phyloP scores from a whole-genome alignment of 1,284 basidiomycete genomes.

The Cryptococcus wingfieldii region DNA sequence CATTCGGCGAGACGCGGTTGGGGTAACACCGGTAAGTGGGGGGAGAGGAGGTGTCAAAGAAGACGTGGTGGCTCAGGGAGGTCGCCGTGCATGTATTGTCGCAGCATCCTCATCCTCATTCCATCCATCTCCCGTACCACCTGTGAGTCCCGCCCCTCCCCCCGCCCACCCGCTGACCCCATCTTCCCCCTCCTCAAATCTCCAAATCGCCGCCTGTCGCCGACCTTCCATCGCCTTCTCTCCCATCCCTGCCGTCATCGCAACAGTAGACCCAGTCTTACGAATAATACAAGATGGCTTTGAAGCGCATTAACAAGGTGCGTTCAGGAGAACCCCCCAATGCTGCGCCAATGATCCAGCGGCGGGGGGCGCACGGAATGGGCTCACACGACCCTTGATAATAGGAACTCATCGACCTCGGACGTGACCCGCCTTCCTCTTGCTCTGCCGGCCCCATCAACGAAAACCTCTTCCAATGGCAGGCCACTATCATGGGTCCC shows the following conservation, averaged over 20 bases:
- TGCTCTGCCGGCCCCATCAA: constrained; percentile 94
- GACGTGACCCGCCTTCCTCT: constrained; percentile 92
- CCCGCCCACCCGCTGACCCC: too few relatives aligned
- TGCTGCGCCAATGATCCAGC: not conserved
- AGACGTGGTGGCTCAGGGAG: too few relatives aligned
- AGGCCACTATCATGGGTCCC: constrained; percentile 96
- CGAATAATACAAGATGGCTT: constrained; percentile 62
- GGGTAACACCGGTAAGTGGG: too few relatives aligned
- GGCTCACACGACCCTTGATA: constrained; percentile 25
- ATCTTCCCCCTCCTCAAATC: not conserved
- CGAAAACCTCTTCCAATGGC: constrained; percentile 91
- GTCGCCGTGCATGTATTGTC: too few relatives aligned
- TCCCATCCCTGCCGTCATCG: constrained; percentile 5
- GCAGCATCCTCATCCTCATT: too few relatives aligned
- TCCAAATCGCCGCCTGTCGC: not conserved
- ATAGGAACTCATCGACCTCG: constrained; percentile 95
- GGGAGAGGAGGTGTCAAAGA: too few relatives aligned
- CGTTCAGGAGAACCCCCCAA: constrained; percentile 26
- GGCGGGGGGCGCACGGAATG: not conserved
- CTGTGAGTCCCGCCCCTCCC: too few relatives aligned
- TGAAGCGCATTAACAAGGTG: constrained; percentile 99
- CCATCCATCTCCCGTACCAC: too few relatives aligned
- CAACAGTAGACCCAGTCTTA: not conserved
- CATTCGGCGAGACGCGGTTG: too few relatives aligned
- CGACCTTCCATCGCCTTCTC: constrained; percentile 3